A percentile compares a stretch with the other conserved stretches of the same genome.
These are phyloP conservation scores for Aspergillus cavernicola DNA, from an alignment of 495 filamentous ascomycete genomes.

Conservation along the genomic window DNA sequence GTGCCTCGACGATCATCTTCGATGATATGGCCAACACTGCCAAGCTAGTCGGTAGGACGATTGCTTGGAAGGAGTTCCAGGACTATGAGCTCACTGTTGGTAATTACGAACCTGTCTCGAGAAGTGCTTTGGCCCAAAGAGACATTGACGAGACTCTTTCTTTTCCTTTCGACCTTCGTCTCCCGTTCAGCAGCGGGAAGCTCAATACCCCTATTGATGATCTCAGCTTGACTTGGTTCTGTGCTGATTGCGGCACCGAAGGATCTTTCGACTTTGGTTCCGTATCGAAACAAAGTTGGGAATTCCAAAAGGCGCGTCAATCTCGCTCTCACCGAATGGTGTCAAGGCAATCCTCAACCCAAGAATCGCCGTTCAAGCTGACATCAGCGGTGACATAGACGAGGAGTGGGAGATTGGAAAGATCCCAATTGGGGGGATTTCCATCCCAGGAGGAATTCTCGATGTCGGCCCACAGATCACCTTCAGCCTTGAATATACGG, in stretches of 20 bases:
- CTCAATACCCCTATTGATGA: constrained; percentile 10
- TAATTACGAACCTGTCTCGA: background rate
- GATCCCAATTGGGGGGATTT: constrained; percentile 32
- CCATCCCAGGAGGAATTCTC: constrained; percentile 26
- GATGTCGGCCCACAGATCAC: constrained; percentile 33
- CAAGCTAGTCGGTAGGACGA: constrained; percentile 20
- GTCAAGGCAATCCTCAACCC: constrained; percentile 26
- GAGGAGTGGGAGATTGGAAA: constrained; percentile 21
- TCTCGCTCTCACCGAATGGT: constrained; percentile 26
- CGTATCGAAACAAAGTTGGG: constrained; percentile 23
- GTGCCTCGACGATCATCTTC: constrained; percentile 28
- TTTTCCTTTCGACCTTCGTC: constrained; percentile 26
- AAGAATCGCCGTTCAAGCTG: constrained; percentile 22
- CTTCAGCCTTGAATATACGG: constrained; percentile 23
- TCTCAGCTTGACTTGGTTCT: constrained; percentile 20
- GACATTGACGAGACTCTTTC: constrained; percentile 26
- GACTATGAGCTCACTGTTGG: constrained; percentile 34
- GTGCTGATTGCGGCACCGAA: constrained; percentile 26
- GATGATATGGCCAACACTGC: constrained; percentile 26
- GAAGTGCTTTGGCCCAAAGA: constrained; percentile 9
- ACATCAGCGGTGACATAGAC: constrained; percentile 20
- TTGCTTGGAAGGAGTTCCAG: constrained; percentile 30
- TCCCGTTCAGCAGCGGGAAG: constrained; percentile 19
- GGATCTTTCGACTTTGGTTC: constrained; percentile 35
- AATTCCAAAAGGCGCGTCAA: constrained; percentile 22